Percentiles rank a stretch among this genome's conserved stretches.
These are phyloP conservation scores for Solioccasus polychromus DNA, from an alignment of 768 basidiomycete genomes.

Conservation along the genomic window DNA sequence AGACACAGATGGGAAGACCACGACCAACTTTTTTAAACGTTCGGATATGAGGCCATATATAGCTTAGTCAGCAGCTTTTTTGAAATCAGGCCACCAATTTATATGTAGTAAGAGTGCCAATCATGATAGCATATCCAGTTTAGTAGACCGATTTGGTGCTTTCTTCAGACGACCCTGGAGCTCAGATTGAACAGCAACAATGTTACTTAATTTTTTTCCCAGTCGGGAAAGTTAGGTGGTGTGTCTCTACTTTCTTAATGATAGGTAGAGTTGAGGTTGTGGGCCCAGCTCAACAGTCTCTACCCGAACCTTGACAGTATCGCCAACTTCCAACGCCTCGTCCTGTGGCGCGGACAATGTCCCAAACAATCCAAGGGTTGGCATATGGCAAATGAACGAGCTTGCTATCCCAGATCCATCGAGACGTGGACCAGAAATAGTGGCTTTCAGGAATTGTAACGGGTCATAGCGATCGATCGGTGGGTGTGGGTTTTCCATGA, in stretches of 20 bases:
- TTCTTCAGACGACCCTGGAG: no score
- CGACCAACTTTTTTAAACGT: constrained; percentile 4
- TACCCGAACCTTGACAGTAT: constrained; percentile 25
- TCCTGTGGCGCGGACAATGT: constrained; percentile 9
- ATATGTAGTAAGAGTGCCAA: no score
- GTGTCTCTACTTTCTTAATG: constrained; percentile 8
- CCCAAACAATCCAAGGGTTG: constrained; percentile 25
- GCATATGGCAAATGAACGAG: constrained; percentile 22
- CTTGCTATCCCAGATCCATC: constrained; percentile 10
- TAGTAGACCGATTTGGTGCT: no score
- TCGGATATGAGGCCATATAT: not conserved
- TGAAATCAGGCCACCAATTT: constrained; percentile 21
- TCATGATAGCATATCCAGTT: no score
- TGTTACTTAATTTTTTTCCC: no score
- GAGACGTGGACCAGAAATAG: constrained; percentile 17
- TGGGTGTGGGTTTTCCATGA: constrained; percentile 27
- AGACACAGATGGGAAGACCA: not conserved
- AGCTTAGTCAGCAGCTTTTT: constrained; percentile 26
- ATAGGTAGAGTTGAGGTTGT: constrained; percentile 25
- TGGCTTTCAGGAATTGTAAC: constrained; percentile 26
- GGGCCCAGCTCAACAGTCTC: constrained; percentile 29
- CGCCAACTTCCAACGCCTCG: constrained; percentile 22
- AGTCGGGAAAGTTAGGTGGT: no score
- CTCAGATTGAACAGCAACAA: no score
- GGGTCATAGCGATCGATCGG: constrained; percentile 24